A percentile compares a stretch with the other conserved stretches of the same genome.
phyloP scores from a whole-genome alignment of 306 rosid genomes.

The Corylus americana region DNA sequence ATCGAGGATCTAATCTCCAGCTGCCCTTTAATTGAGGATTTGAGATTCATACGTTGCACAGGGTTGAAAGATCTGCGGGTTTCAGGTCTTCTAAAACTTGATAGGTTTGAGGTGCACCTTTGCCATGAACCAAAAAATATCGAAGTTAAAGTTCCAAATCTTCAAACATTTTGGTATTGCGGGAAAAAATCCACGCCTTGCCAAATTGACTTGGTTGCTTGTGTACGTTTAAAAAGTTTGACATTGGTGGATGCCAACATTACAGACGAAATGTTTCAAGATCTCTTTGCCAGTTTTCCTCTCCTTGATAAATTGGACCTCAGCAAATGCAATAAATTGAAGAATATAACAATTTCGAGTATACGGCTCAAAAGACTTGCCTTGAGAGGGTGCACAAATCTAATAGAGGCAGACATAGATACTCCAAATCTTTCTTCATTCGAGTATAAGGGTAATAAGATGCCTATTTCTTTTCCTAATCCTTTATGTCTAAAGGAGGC shows the following conservation, averaged over 20 bases:
- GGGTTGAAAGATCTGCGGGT: constrained; percentile 39
- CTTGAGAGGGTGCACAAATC: constrained; percentile 40
- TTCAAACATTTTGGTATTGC: constrained; percentile 60
- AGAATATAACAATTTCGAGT: constrained; percentile 17
- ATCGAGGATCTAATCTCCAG: constrained; percentile 33
- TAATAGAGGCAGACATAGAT: background rate
- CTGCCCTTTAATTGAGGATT: constrained; percentile 48
- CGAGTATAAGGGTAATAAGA: constrained; percentile 38
- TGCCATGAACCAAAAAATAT: constrained; percentile 35
- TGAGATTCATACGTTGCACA: constrained; percentile 48
- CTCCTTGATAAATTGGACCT: constrained; percentile 45
- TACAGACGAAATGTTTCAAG: constrained; percentile 35
- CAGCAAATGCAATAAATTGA: constrained; percentile 14
- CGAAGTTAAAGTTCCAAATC: constrained; percentile 42
- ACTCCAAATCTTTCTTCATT: constrained; percentile 43
- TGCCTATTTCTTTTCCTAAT: constrained; percentile 25
- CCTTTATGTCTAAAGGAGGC: constrained; percentile 30
- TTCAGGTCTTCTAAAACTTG: constrained; percentile 19
- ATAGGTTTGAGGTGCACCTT: constrained; percentile 41
- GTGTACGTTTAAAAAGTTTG: constrained; percentile 52
- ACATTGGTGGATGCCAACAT: constrained; percentile 48
- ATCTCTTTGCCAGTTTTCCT: constrained; percentile 25
- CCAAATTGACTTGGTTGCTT: constrained; percentile 40
- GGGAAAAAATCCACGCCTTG: constrained; percentile 35
- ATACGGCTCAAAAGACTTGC: constrained; percentile 29